phyloP scores from a whole-genome alignment of 352 stramenopile species.

The Elongisporangium senticosum region DNA sequence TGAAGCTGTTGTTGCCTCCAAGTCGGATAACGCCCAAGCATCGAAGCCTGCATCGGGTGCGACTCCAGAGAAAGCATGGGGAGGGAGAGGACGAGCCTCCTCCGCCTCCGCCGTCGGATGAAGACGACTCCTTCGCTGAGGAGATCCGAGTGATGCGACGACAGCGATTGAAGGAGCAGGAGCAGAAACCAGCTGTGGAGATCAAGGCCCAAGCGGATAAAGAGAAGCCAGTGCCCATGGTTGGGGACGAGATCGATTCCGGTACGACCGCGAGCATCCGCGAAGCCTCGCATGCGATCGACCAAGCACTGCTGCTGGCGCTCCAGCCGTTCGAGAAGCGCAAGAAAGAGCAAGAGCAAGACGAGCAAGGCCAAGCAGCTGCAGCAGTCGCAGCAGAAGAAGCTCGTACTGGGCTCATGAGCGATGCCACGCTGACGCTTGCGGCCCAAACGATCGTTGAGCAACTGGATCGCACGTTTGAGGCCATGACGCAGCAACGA shows the following conservation, averaged over 20 bases:
- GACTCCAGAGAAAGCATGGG: conserved; percentile 10
- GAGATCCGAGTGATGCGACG: conserved; percentile 28
- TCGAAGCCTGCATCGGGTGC: too few species aligned
- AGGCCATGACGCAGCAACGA: conserved; percentile 21
- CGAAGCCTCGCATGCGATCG: conserved; percentile 34
- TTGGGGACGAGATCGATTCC: conserved; percentile 11
- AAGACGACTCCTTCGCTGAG: conserved; percentile 43
- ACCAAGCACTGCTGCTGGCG: conserved; percentile 34
- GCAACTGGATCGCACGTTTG: conserved; percentile 36
- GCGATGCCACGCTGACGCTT: conserved; percentile 16
- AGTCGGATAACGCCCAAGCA: too few species aligned
- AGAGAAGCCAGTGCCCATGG: conserved; percentile 5
- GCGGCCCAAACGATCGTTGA: conserved; percentile 37
- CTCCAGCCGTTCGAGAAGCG: conserved; percentile 45
- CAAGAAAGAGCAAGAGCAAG: conserved; percentile 24
- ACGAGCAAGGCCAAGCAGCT: conserved; percentile 9
- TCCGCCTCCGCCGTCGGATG: conserved; percentile 4
- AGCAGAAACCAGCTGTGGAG: not conserved
- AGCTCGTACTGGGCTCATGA: conserved; percentile 11
- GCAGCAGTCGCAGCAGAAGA: conserved; percentile 6
- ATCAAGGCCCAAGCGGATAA: conserved; percentile 10
- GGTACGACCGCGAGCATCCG: conserved; percentile 20
- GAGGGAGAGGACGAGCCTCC: conserved; percentile 10
- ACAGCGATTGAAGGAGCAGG: conserved; percentile 8
- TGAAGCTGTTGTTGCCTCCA: too few species aligned